These are phyloP conservation scores for Scheffersomyces illinoinensis DNA, from an alignment of 1,139 yeast species.

Conservation along the genomic window DNA sequence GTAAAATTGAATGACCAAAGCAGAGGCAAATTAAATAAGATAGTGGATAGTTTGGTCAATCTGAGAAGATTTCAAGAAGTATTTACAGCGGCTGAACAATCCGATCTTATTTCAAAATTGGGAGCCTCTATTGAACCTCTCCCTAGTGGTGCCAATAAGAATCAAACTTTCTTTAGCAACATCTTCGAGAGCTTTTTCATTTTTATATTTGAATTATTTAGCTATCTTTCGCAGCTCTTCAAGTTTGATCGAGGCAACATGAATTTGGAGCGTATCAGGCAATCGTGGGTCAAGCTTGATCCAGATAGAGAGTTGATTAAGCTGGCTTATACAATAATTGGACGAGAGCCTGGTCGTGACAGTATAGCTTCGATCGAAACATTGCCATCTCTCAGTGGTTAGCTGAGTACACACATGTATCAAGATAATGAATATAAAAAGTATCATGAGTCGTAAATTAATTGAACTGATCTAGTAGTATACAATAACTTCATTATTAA, in stretches of 20 bases:
- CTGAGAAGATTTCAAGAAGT: constrained; percentile 37
- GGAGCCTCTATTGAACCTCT: constrained; percentile 14
- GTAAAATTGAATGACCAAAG: constrained; percentile 36
- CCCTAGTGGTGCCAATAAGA: not conserved
- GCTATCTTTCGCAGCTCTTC: constrained; percentile 31
- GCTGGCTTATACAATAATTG: constrained; percentile 38
- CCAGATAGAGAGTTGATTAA: constrained; percentile 44
- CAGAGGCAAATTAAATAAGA: constrained; percentile 22
- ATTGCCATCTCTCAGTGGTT: not conserved
- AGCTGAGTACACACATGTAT: not conserved
- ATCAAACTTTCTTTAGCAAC: constrained; percentile 2
- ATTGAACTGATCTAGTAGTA: not conserved
- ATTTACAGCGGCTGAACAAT: constrained; percentile 32
- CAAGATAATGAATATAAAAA: not conserved
- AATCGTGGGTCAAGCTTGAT: constrained; percentile 46
- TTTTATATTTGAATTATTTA: constrained; percentile 33
- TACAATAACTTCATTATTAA: not conserved
- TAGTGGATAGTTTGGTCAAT: constrained; percentile 38
- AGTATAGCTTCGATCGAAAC: constrained; percentile 10
- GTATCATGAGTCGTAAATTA: not conserved
- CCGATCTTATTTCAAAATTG: constrained; percentile 26
- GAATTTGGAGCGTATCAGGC: constrained; percentile 47
- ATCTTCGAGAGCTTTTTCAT: constrained; percentile 26
- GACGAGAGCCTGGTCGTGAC: constrained; percentile 26
- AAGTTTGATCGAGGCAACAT: constrained; percentile 41